Evolutionary conservation across 2,329 filamentous ascomycete species (phyloP), one percentile per base, ranked within the genome.

Genomic region (Dryadomyces sulphureus): DNA sequence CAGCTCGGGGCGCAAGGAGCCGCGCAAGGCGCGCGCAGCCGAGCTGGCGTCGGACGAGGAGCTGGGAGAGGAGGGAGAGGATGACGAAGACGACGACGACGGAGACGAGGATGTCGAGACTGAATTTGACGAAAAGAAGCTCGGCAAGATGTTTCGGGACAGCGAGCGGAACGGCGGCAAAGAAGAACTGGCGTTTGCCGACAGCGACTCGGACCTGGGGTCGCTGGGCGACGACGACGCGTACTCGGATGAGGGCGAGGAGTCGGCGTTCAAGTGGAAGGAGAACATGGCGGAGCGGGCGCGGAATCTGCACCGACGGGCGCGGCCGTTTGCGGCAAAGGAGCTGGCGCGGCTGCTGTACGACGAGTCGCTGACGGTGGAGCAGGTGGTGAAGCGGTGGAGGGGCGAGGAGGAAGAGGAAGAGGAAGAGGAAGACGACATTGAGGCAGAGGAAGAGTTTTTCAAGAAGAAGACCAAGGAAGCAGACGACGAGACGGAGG

Each of bases 161-260:
- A 63, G 68, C 7, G 72, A 75, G 30, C 67, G 68, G 45, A 67
- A 73, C 34, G 49, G 59, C 11, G 75, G 78, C 21, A 75, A 77
- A 22, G 84, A 79, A 25, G 86, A 94, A 46, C 56, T 96, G 48
- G 86, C 80, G 1, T 98, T 95, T 66, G 92, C 92, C 14, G 92
- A 98, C 57, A 94, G 87, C 57, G 93, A 98, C 61, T 98, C 92
- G 0, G 93, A 98, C 59, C 72, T 98, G 5, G 92, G 92, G 7
- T 94, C 90, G 4, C 64, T 95, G 52, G 38, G 66, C 6, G 72
- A 74, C 2, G 66, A 67, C 2, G 63, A 67, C 1, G 72, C 75
- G 16, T 74, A 76, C 14, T 64, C 68, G 7, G 64, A 66, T 0
- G 71, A 76, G 16, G 74, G n/a, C n/a, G n/a, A 76, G 35, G 66